Conservation (phyloP, 257 asterid genomes). For the Lantana camara region DNA sequence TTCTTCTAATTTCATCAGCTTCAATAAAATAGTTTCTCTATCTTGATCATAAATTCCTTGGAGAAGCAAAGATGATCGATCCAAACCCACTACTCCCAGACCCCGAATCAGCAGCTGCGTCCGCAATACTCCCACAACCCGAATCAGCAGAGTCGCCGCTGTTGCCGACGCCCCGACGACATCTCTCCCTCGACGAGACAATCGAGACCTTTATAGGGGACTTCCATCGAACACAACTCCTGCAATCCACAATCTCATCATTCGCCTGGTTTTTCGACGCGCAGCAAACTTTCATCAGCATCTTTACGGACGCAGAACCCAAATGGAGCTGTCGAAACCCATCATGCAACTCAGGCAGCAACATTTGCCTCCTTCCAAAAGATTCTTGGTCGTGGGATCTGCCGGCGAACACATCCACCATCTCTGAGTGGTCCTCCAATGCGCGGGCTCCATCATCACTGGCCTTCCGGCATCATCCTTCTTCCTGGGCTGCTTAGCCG, state of each 20-base stretch:
- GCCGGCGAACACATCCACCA: slow-evolving; percentile 39
- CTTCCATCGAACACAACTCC: slow-evolving; percentile 34
- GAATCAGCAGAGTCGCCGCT: no score
- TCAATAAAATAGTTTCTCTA: no score
- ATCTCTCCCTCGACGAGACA: slow-evolving; percentile 23
- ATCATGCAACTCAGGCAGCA: slow-evolving; percentile 8
- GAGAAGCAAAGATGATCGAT: no score
- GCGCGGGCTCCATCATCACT: slow-evolving; percentile 32
- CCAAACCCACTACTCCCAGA: background rate
- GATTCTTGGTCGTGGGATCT: slow-evolving; percentile 50
- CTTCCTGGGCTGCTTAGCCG: no score
- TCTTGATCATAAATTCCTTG: no score
- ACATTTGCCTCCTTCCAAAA: slow-evolving; percentile 34
- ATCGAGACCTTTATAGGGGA: slow-evolving; percentile 24
- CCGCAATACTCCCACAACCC: no score
- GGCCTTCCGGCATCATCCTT: slow-evolving; percentile 58
- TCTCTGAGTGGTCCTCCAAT: slow-evolving; percentile 57
- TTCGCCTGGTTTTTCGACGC: no score
- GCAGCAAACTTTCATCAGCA: no score
- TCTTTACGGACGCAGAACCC: no score
- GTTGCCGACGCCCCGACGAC: background rate
- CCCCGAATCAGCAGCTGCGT: no score
- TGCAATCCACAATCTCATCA: slow-evolving; percentile 41
- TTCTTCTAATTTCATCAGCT: no score
- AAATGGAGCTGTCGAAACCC: slow-evolving; percentile 30